Conservation (phyloP, 2,329 filamentous ascomycete species). For the Scleromitrula shiraiana region DNA sequence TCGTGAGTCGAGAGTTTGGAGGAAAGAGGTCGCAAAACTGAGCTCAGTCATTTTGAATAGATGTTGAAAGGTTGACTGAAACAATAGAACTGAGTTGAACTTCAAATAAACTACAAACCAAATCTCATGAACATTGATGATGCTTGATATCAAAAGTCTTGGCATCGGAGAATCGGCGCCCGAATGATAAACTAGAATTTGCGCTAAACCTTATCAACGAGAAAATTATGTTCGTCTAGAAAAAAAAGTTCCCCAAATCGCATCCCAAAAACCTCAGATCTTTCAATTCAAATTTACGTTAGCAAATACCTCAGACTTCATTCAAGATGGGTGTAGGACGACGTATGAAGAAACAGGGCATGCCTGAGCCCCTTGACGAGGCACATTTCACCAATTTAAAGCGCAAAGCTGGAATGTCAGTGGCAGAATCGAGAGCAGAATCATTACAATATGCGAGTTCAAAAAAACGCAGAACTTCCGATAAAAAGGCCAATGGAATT, state of each 20-base stretch:
- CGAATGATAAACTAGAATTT: slow-evolving; percentile 6
- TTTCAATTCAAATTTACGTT: slow-evolving; percentile 8
- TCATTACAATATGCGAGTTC: slow-evolving; percentile 32
- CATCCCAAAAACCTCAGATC: slow-evolving; percentile 5
- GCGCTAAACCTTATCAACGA: slow-evolving; percentile 21
- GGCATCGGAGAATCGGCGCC: slow-evolving; percentile 13
- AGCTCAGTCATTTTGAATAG: slow-evolving; percentile 64
- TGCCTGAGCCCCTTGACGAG: slow-evolving; percentile 76
- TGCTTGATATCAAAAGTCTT: slow-evolving; percentile 3
- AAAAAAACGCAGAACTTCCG: slow-evolving; percentile 55
- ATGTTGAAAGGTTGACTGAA: not conserved
- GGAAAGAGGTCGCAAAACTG: slow-evolving; percentile 75
- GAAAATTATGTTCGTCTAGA: slow-evolving; percentile 13
- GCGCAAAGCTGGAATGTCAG: slow-evolving; percentile 70
- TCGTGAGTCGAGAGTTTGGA: slow-evolving; percentile 69
- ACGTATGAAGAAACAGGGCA: slow-evolving; percentile 93
- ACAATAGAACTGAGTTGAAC: not conserved
- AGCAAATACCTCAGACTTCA: not conserved
- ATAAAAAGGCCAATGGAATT: slow-evolving; percentile 25
- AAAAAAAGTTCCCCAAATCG: slow-evolving; percentile 16
- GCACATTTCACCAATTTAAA: slow-evolving; percentile 70
- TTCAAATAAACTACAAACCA: not conserved
- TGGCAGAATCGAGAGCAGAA: slow-evolving; percentile 46
- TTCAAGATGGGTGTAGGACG: slow-evolving; percentile 76
- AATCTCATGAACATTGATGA: not conserved